Percentiles rank a stretch among this genome's conserved stretches.
Conservation (phyloP, 2,329 filamentous ascomycete genomes). For the Talaromyces sp. region DNA sequence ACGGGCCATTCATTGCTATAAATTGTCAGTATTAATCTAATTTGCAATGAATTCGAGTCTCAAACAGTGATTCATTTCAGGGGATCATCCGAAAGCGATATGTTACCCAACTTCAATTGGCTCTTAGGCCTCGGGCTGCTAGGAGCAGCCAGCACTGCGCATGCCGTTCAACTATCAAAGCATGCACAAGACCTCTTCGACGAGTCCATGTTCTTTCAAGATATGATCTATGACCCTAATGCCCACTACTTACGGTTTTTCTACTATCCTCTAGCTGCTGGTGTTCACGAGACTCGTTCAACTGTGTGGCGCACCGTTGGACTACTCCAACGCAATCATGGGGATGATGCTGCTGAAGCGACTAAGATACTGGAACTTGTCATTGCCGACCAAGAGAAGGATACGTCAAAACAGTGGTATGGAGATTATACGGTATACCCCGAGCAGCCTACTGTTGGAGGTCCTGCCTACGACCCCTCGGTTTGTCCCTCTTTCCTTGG, state of each 20-base stretch:
- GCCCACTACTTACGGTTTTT: slow-evolving; percentile 54
- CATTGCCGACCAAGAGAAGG: slow-evolving; percentile 55
- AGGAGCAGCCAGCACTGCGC: not conserved
- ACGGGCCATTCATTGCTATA: not conserved
- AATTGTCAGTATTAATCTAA: not conserved
- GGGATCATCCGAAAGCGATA: not conserved
- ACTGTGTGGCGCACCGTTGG: slow-evolving; percentile 62
- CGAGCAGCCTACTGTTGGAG: slow-evolving; percentile 60
- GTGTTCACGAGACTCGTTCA: slow-evolving; percentile 57
- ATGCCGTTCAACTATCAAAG: not conserved
- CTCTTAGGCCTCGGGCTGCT: not conserved
- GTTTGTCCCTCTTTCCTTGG: slow-evolving; percentile 9
- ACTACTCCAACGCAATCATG: slow-evolving; percentile 55
- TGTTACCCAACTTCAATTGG: slow-evolving; percentile 13
- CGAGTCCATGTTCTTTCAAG: slow-evolving; percentile 57
- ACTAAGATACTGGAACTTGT: slow-evolving; percentile 56
- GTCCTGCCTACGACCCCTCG: slow-evolving; percentile 47
- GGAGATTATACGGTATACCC: slow-evolving; percentile 27
- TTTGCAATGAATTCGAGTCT: not conserved
- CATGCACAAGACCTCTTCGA: slow-evolving; percentile 38
- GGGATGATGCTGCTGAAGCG: slow-evolving; percentile 51
- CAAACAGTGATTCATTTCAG: not conserved
- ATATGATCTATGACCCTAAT: slow-evolving; percentile 53
- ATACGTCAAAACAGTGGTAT: slow-evolving; percentile 56
- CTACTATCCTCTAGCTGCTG: slow-evolving; percentile 40